Percentiles rank a stretch among this genome's conserved stretches.
Conservation (phyloP, 805 yeast species). For the Ogataea populi-albae region DNA sequence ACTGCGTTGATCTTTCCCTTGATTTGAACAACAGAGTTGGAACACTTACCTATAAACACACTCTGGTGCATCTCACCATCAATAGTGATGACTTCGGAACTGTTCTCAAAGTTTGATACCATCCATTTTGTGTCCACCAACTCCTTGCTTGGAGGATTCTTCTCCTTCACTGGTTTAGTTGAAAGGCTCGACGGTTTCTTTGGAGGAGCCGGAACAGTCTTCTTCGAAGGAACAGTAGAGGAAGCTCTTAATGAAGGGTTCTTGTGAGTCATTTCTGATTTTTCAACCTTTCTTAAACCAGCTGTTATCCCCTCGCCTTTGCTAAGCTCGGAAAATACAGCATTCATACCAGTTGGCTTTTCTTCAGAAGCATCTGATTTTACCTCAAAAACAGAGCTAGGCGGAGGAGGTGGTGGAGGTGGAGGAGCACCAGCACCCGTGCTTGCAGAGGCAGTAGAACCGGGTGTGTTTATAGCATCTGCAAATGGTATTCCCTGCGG, state of each 20-base stretch:
- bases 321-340: constrained; percentile 89
- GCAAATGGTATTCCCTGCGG: constrained; percentile 56
- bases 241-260: constrained; percentile 74
- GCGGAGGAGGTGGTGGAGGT: constrained; percentile 88
- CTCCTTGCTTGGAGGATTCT: constrained; percentile 59
- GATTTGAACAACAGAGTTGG: constrained; percentile 69
- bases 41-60: constrained; percentile 81
- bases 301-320: constrained; percentile 83
- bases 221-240: constrained; percentile 48
- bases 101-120: constrained; percentile 70
- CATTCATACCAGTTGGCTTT: constrained; percentile 57
- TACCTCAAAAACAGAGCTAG: constrained; percentile 62
- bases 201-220: constrained; percentile 69
- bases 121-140: constrained; percentile 87
- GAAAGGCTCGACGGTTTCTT: constrained; percentile 72
- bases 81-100: constrained; percentile 58
- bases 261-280: constrained; percentile 90
- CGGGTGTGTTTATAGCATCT: constrained; percentile 39
- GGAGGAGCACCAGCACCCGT: constrained; percentile 62
- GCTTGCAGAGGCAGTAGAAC: constrained; percentile 31
- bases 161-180: constrained; percentile 15
- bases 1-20: constrained; percentile 91
- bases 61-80: constrained; percentile 86
- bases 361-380: constrained; percentile 22
- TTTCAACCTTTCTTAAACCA: constrained; percentile 87